Evolutionary conservation across 805 yeast genomes (phyloP).

Genomic region (Lipomyces starkeyi): DNA sequence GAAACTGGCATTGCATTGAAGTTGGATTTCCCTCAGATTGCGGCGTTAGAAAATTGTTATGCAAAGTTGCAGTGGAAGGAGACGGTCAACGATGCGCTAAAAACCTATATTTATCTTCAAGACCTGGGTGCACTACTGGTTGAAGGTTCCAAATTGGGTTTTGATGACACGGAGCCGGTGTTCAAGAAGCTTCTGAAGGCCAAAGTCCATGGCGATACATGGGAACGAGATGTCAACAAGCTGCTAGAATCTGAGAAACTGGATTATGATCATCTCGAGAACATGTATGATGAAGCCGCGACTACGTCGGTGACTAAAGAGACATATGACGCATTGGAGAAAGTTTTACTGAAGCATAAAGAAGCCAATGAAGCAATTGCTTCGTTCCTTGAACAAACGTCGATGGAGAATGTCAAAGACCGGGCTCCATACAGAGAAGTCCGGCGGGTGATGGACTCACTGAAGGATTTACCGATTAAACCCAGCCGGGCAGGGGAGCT

Average conservation of each 20-base stretch:
- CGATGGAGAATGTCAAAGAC: constrained; percentile 45
- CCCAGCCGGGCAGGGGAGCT: constrained; percentile 36
- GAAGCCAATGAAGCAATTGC: constrained; percentile 27
- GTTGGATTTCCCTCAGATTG: constrained; percentile 57
- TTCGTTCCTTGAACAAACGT: constrained; percentile 36
- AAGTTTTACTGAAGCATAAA: constrained; percentile 30
- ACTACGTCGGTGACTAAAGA: constrained; percentile 36
- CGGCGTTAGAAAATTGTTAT: constrained; percentile 50
- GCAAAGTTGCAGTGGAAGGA: constrained; percentile 52
- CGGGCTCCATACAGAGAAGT: constrained; percentile 47
- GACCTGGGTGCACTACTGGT: constrained; percentile 40
- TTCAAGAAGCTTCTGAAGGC: constrained; percentile 26
- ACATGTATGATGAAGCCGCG: constrained; percentile 39
- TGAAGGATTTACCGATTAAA: constrained; percentile 34
- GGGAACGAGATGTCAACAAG: constrained; percentile 40
- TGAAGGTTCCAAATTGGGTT: constrained; percentile 42
- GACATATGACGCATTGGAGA: constrained; percentile 36
- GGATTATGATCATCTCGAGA: constrained; percentile 15
- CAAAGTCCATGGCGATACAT: constrained; percentile 39
- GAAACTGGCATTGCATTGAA: constrained; percentile 67
- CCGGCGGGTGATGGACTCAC: constrained; percentile 41
- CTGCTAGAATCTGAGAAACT: constrained; percentile 27
- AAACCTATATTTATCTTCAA: constrained; percentile 39
- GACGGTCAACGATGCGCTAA: constrained; percentile 38
- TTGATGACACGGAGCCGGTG: constrained; percentile 38